Percentiles rank a stretch among this genome's conserved stretches.
Evolutionary conservation across 192 early-diverging fungal species (phyloP).

Genomic region (Umbelopsis sp.): DNA sequence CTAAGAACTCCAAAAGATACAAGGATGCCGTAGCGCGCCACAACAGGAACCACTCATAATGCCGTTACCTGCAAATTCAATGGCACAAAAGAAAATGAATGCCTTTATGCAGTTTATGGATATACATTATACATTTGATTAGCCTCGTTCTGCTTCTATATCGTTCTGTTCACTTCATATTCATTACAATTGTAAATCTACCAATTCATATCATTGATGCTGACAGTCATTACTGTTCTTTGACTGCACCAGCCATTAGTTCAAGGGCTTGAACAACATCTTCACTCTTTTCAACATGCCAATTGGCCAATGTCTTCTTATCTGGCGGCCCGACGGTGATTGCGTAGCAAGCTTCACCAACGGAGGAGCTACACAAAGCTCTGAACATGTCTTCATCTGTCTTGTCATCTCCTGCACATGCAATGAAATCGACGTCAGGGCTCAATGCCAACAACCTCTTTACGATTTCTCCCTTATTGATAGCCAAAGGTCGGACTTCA

Average conservation of each 20-base stretch:
- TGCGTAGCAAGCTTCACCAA: conserved; percentile 59
- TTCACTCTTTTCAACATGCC: conserved; percentile 75
- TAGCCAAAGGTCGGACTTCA: conserved; percentile 87
- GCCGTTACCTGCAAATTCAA: not conserved
- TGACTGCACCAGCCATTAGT: not conserved
- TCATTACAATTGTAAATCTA: not conserved
- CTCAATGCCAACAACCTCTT: conserved; percentile 72
- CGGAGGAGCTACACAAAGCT: not conserved
- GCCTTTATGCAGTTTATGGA: not conserved
- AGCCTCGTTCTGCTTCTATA: not conserved
- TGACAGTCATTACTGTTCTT: not conserved
- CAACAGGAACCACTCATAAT: not conserved
- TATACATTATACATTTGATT: not conserved
- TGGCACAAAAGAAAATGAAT: not conserved
- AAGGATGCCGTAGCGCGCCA: not conserved
- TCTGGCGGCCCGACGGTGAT: conserved; percentile 78
- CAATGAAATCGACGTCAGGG: conserved; percentile 80
- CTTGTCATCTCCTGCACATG: conserved; percentile 98
- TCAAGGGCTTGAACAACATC: conserved; percentile 52
- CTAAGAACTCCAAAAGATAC: too few relatives aligned
- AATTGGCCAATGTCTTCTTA: conserved; percentile 85
- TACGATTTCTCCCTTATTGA: conserved; percentile 99
- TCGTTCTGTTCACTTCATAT: not conserved
- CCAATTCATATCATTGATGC: not conserved
- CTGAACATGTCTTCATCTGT: conserved; percentile 99